Conservation (phyloP, 768 basidiomycete genomes). For the Boletus huronensis region DNA sequence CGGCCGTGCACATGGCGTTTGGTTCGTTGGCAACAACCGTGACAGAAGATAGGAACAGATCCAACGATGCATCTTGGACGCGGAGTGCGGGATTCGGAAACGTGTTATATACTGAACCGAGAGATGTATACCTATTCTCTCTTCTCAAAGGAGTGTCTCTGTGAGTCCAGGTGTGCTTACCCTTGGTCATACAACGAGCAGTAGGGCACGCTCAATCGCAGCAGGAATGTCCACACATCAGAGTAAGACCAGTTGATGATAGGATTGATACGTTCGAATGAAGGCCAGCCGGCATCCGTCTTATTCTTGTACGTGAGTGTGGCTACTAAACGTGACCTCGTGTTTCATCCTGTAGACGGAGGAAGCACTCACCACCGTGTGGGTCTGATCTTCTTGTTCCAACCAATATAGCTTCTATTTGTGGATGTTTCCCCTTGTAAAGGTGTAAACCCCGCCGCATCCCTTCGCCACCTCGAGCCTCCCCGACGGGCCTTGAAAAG, state of each 20-base stretch:
- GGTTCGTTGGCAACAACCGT: constrained; percentile 22
- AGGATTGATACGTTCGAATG: constrained; percentile 87
- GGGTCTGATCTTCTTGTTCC: constrained; percentile 90
- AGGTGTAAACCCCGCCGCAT: constrained; percentile 77
- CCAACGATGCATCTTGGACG: constrained; percentile 14
- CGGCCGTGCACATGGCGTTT: constrained; percentile 15
- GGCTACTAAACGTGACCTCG: constrained; percentile 40
- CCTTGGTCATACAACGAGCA: constrained; percentile 90
- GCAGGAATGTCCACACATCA: constrained; percentile 87
- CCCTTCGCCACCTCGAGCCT: constrained; percentile 56
- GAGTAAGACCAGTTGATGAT: constrained; percentile 93
- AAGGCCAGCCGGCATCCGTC: constrained; percentile 90
- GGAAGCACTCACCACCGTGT: constrained; percentile 76
- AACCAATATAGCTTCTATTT: constrained; percentile 78
- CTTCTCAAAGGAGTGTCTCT: background rate
- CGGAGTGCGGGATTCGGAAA: constrained; percentile 85
- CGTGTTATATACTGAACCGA: constrained; percentile 94
- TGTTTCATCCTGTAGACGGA: background rate
- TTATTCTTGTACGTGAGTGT: constrained; percentile 68
- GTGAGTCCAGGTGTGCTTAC: constrained; percentile 39
- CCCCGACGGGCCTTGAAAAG: constrained; percentile 42
- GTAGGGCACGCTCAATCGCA: constrained; percentile 72
- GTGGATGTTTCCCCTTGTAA: constrained; percentile 65
- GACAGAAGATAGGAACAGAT: constrained; percentile 18
- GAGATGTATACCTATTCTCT: constrained; percentile 81